Conservation (phyloP, 2,329 filamentous ascomycete genomes). For the Aureobasidium sp. region DNA sequence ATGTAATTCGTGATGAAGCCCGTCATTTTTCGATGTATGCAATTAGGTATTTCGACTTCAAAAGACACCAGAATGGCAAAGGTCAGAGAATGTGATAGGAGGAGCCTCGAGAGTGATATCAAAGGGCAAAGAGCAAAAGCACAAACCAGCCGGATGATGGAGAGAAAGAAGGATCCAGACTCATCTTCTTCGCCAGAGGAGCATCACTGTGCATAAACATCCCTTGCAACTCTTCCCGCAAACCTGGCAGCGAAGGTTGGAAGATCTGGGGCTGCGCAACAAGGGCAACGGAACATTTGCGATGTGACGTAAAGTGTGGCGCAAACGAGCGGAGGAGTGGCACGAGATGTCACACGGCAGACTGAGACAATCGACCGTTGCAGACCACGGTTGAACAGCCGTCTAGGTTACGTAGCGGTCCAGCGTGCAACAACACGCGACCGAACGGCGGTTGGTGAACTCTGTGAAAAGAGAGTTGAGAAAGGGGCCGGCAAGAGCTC, state of each 20-base stretch:
- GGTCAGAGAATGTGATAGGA: background rate
- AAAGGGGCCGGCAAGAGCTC: background rate
- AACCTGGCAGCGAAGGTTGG: conserved; percentile 7
- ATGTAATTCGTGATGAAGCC: conserved; percentile 23
- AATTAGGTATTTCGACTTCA: background rate
- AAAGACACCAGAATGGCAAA: background rate
- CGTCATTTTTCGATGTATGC: conserved; percentile 13
- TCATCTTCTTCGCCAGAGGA: background rate
- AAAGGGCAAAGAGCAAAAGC: background rate
- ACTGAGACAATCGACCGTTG: conserved; percentile 6
- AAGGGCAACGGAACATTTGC: background rate
- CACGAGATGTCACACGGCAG: conserved; percentile 4
- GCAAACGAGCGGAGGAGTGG: background rate
- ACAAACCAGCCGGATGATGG: background rate
- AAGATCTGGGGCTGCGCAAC: background rate
- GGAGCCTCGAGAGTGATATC: background rate
- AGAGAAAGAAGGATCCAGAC: background rate
- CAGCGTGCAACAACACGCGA: background rate
- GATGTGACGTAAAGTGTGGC: conserved; percentile 5
- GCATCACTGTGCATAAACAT: conserved; percentile 7
- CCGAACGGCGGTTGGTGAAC: background rate
- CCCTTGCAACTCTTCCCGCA: conserved; percentile 7
- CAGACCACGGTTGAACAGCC: background rate
- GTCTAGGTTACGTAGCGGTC: conserved; percentile 4
- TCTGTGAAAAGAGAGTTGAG: background rate